Conservation (phyloP, 768 basidiomycete species). For the Nidularia sp. region DNA sequence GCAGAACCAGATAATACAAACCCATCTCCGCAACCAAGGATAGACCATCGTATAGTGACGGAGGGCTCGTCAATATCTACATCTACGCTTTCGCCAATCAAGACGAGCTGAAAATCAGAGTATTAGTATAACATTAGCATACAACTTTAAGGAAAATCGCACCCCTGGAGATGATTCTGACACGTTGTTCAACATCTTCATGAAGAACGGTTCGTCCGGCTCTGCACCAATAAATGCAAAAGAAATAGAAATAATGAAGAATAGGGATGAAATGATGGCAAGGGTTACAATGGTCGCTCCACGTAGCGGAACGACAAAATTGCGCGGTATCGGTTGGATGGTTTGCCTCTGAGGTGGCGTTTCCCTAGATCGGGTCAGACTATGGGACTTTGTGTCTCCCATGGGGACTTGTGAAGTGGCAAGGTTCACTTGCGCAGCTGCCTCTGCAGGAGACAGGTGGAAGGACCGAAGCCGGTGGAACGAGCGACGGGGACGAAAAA, state of each 20-base stretch:
- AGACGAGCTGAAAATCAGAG: slow-evolving; percentile 35
- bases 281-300: slow-evolving; percentile 27
- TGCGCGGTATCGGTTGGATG: slow-evolving; percentile 5
- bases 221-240: slow-evolving; percentile 43
- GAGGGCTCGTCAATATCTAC: slow-evolving; percentile 58
- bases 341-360: neutral
- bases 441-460: slow-evolving; percentile 28
- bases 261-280: slow-evolving; percentile 37
- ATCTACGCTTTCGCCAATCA: slow-evolving; percentile 54
- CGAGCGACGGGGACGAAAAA: slow-evolving; percentile 26
- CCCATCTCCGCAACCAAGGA: slow-evolving; percentile 45
- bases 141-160: slow-evolving; percentile 8
- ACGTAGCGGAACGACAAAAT: slow-evolving; percentile 19
- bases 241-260: slow-evolving; percentile 45
- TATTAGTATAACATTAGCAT: slow-evolving; percentile 4
- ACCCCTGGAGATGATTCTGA: slow-evolving; percentile 43
- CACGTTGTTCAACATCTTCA: slow-evolving; percentile 31
- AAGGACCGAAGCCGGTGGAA: slow-evolving; percentile 39
- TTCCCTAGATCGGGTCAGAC: slow-evolving; percentile 1
- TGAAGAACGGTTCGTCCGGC: slow-evolving; percentile 36
- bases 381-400: slow-evolving; percentile 16
- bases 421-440: slow-evolving; percentile 6
- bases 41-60: slow-evolving; percentile 51
- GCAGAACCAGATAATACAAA: slow-evolving; percentile 41
- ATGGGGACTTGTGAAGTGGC: slow-evolving; percentile 14